Evolutionary conservation across 352 stramenopile genomes (phyloP).

Genomic region (Vaucheria bursata): DNA sequence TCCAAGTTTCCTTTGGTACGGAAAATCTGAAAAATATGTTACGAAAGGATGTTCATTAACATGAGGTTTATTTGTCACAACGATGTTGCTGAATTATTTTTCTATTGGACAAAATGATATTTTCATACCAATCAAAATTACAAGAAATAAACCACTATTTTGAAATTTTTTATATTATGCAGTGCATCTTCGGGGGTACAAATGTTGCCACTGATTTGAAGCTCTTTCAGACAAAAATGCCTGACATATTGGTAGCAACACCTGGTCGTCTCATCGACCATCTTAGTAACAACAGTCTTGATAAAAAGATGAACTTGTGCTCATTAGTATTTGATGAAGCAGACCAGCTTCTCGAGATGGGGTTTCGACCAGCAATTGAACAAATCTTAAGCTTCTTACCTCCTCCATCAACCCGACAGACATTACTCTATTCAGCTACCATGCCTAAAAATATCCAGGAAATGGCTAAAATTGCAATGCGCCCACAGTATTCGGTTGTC

Average conservation of each 20-base stretch:
- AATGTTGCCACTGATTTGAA: constrained; percentile 64
- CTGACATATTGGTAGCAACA: constrained; percentile 89
- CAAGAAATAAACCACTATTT: no score
- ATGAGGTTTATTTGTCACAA: no score
- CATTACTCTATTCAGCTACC: constrained; percentile 90
- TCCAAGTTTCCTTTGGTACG: no score
- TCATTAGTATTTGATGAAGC: constrained; percentile 71
- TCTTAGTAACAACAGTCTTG: constrained; percentile 78
- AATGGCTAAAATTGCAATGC: constrained; percentile 74
- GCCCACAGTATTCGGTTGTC: constrained; percentile 72
- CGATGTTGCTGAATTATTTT: not conserved
- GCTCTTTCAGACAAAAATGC: constrained; percentile 40
- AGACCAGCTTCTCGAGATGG: constrained; percentile 64
- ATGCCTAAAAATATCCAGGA: constrained; percentile 69
- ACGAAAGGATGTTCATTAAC: no score
- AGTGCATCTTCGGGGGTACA: constrained; percentile 63
- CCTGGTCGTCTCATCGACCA: constrained; percentile 90
- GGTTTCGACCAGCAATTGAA: constrained; percentile 73
- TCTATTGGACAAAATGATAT: constrained; percentile 1
- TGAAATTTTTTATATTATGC: no score
- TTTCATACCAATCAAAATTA: not conserved
- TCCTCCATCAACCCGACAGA: constrained; percentile 62
- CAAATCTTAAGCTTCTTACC: constrained; percentile 65
- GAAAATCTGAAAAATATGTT: no score
- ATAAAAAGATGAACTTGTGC: constrained; percentile 54